These are phyloP conservation scores for Aquilaria sinensis DNA, from an alignment of 345 rosid genomes.

Conservation along the genomic window DNA sequence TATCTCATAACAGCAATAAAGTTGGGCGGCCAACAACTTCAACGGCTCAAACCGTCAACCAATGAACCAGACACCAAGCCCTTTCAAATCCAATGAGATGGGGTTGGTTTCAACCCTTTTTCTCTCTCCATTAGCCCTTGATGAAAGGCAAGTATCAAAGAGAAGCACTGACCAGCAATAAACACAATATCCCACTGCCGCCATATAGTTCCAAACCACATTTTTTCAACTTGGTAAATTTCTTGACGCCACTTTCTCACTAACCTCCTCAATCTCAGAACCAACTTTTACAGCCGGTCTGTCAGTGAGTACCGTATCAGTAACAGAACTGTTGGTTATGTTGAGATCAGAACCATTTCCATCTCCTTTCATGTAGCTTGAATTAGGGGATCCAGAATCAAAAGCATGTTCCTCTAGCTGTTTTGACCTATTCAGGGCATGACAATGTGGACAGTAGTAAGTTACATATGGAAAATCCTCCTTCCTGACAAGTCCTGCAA, in stretches of 20 bases:
- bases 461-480: conserved; percentile 79
- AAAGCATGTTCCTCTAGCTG: conserved; percentile 30
- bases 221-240: neutral
- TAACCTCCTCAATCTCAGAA: conserved; percentile 10
- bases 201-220: no score
- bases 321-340: conserved; percentile 8
- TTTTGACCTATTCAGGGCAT: conserved; percentile 67
- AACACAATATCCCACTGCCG: no score
- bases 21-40: no score
- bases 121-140: no score
- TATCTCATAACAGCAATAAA: no score
- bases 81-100: no score
- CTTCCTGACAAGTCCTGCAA: conserved; percentile 73
- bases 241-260: conserved; percentile 2
- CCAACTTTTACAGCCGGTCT: neutral
- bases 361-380: conserved; percentile 20
- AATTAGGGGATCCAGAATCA: conserved; percentile 23
- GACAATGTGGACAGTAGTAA: conserved; percentile 91
- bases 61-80: no score
- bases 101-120: no score
- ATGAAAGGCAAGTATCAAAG: no score
- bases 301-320: conserved; percentile 3
- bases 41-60: no score
- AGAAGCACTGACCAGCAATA: no score
- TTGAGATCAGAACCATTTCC: conserved; percentile 22